Evolutionary conservation across 257 asterid species (phyloP), one percentile per base, ranked within the genome.

Genomic region (Solanum lignicaule): DNA sequence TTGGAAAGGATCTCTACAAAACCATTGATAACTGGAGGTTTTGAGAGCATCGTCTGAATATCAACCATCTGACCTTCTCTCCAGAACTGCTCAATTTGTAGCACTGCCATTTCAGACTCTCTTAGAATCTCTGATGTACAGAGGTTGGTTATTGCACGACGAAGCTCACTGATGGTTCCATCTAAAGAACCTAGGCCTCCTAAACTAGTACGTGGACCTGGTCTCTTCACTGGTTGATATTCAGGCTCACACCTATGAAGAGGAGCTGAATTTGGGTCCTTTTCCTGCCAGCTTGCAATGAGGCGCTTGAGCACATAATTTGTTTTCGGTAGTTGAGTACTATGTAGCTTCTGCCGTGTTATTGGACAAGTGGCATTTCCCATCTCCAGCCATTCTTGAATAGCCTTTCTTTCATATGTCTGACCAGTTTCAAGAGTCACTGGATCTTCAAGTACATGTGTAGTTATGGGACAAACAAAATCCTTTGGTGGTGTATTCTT

Each of bases 351-450:
- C 83, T 96, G 98, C n/a, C 98, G 98, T 15, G 98, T 95, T 62
- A 95, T 96, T 23, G 98, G 98, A 71, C 98, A 96, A 3, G 93
- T 94, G 13, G 92, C 88, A 36, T 94, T 96, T 15, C 98, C 98
- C 68, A 95, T 88, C 10, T 93, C 96, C 25, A 95, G 75, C 98
- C 98, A 95, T 91, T 96, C 98, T 90, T 94, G 96, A 52, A 95
- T 96, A 4, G 98, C 98, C 88, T 12, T 87, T 43, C 98, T 83
- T 69, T 96, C 98, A 29, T 94, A 96, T 5, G 98, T 96, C 87
- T 96, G 98, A 1, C 98, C 98, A 1, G 98, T 95, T 88, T 96
- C 98, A 6, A 95, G 96, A 31, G 98, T 96, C 35, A 96, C 98
- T 1, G 98, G 98, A 85, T 96, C 98, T 13, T 91, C 88, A 87